Evolutionary conservation across 2,329 filamentous ascomycete species (phyloP).

Genomic region (Pyrenophora teres): DNA sequence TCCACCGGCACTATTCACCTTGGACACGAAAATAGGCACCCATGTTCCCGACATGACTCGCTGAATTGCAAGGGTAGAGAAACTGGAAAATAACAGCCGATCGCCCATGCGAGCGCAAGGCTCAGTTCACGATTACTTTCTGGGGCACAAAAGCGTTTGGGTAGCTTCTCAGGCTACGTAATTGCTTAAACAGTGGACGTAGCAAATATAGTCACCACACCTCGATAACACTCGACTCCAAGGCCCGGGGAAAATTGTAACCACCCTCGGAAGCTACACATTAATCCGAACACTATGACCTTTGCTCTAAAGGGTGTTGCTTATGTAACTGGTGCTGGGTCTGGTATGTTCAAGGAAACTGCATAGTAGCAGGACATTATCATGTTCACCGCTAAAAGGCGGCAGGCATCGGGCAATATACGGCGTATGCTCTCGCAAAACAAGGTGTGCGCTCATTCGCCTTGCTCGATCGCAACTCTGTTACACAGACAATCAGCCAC

Average conservation of each 20-base stretch:
- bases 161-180: too few relatives aligned
- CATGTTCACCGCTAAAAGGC: conserved; percentile 4
- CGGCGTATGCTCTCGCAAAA: conserved; percentile 54
- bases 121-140: too few relatives aligned
- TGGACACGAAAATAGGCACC: too few relatives aligned
- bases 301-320: conserved; percentile 53
- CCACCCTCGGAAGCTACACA: not conserved
- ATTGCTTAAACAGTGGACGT: not conserved
- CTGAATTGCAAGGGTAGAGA: too few relatives aligned
- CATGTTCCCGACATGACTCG: too few relatives aligned
- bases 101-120: too few relatives aligned
- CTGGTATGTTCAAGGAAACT: conserved; percentile 40
- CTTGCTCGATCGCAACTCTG: conserved; percentile 54
- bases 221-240: not conserved
- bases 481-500: conserved; percentile 35
- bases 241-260: not conserved
- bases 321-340: conserved; percentile 56
- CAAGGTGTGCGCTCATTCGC: conserved; percentile 56
- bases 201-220: not conserved
- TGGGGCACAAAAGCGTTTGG: too few relatives aligned
- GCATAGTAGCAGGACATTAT: not conserved
- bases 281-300: conserved; percentile 37
- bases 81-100: too few relatives aligned
- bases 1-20: not conserved
- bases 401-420: conserved; percentile 56